Evolutionary conservation across 371 early-diverging fungal genomes (phyloP), one percentile per base, ranked within the genome.

Genomic region (Polyrhizophydium stewartii): DNA sequence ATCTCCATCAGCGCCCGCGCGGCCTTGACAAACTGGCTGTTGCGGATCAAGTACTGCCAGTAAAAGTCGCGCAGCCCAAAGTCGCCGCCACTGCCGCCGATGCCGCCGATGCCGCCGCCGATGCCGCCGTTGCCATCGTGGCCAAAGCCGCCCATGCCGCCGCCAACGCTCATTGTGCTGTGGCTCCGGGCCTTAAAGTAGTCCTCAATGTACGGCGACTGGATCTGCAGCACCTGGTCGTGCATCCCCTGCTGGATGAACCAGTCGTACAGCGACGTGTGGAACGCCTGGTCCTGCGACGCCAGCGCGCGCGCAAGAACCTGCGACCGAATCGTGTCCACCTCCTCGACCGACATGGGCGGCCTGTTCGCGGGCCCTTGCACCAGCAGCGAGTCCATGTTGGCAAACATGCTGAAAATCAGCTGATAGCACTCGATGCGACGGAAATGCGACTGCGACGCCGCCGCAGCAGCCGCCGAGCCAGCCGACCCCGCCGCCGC

Each of bases 21-120:
- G 1, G 92, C 88, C 30, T 85, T 81, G 32, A 74, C 74, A 66
- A 79, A 89, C 60, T 84, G 78, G 51, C 76, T 76, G 25, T 77
- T 70, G 50, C 81, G 79, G 58, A 87, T 79, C 61, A 89, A 90
- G 64, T 83, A 90, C 56, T 82, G 77, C 88, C 91, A 92, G 27
- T 93, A 75, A 58, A 92, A 76, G 37, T 88, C 82, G 25, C 76
- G 71, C 75, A 67, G 41, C 67, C 50, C 37, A 58, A 50, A 7
- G 62, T 10, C n/a, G 61, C 32, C 10, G 10, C 10, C 7, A 24
- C 16, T 31, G 17, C 3, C 33, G 41, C 32, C n/a, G n/a, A n/a
- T n/a, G n/a, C n/a, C n/a, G n/a, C n/a, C n/a, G n/a, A n/a, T n/a
- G n/a, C n/a, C n/a, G n/a, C n/a, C n/a, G n/a, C n/a, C n/a, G n/a